Evolutionary conservation across 768 basidiomycete genomes (phyloP).

Genomic region (Podaxis sp.): DNA sequence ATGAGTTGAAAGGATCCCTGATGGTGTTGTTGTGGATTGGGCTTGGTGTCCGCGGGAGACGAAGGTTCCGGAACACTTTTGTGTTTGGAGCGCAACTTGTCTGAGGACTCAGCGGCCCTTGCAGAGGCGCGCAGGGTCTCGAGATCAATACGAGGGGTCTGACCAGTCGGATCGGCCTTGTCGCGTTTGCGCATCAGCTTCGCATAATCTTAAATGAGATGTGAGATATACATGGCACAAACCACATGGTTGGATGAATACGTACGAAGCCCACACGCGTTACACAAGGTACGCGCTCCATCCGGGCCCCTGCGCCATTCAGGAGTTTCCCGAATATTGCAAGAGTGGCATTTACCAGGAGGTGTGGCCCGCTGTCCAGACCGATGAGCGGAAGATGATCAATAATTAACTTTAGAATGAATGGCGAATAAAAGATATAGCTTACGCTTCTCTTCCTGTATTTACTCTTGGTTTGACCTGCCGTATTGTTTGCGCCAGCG

Average conservation of each 20-base stretch:
- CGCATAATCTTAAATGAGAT: slow-evolving; percentile 58
- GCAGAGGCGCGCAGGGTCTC: slow-evolving; percentile 73
- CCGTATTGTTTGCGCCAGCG: slow-evolving; percentile 44
- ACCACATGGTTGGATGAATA: slow-evolving; percentile 19
- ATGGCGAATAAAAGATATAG: slow-evolving; percentile 15
- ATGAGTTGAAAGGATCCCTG: slow-evolving; percentile 60
- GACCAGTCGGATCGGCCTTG: slow-evolving; percentile 55
- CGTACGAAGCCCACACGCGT: slow-evolving; percentile 82
- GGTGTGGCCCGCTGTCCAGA: slow-evolving; percentile 71
- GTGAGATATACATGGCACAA: background rate
- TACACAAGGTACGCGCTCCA: slow-evolving; percentile 79
- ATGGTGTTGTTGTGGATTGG: slow-evolving; percentile 31
- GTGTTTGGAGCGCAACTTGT: slow-evolving; percentile 9
- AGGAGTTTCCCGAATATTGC: slow-evolving; percentile 84
- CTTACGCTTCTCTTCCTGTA: slow-evolving; percentile 84
- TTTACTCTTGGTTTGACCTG: slow-evolving; percentile 67
- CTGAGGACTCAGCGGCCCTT: slow-evolving; percentile 43
- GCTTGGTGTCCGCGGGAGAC: slow-evolving; percentile 24
- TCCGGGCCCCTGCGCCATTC: slow-evolving; percentile 86
- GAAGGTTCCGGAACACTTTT: slow-evolving; percentile 18
- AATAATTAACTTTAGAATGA: slow-evolving; percentile 14
- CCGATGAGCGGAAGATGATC: slow-evolving; percentile 26
- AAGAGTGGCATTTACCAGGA: slow-evolving; percentile 84
- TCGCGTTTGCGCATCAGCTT: slow-evolving; percentile 79
- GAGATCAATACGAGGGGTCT: slow-evolving; percentile 60